Evolutionary conservation across 371 early-diverging fungal species (phyloP), one percentile per base, ranked within the genome.

Genomic region (Rhizopus arrhizus): DNA sequence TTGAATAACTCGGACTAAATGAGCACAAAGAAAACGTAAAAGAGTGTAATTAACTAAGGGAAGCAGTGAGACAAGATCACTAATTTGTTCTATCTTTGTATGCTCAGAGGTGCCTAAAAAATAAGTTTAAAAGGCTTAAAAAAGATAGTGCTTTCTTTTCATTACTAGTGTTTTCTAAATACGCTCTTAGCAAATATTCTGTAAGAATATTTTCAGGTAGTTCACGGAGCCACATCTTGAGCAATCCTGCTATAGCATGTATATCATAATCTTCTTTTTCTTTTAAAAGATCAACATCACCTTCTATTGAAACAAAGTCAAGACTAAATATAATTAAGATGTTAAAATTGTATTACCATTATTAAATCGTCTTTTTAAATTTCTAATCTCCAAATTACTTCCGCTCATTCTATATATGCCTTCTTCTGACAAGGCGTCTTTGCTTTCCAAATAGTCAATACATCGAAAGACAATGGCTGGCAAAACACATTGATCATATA

Each of bases 391-490:
- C 8, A 80, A 65, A 6, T 87, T 69, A 31, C 90, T 87, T 28
- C 98, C 98, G 36, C 90, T 91, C 59, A 95, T 75, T 10, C 98
- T 87, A 74, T 97, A 98, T 32, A 98, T 91, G 9, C 98, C 98
- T 77, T 97, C 97, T 69, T 98, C 98, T n/a, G 81, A 61, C 47
- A 81, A 76, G 13, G 90, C 89, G 52, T 88, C 80, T 65, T 88
- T 91, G 1, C 85, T 84, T 60, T 98, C 97, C 48, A 98, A 72
- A 60, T 90, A 98, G 74, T 98, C 97, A 56, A 98, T 94, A 61
- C 96, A 95, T 4, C 98, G 87, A 71, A 91, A 94, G 4, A 96
- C 90, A 32, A 97, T 90, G 0, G 95, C 89, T 4, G 98, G 98
- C 8, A 97, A 72, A 32, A 89, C 87, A 60, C 90, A 88, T 12